Evolutionary conservation across 2,329 filamentous ascomycete species (phyloP).

Genomic region (Calonectria ilicicola): DNA sequence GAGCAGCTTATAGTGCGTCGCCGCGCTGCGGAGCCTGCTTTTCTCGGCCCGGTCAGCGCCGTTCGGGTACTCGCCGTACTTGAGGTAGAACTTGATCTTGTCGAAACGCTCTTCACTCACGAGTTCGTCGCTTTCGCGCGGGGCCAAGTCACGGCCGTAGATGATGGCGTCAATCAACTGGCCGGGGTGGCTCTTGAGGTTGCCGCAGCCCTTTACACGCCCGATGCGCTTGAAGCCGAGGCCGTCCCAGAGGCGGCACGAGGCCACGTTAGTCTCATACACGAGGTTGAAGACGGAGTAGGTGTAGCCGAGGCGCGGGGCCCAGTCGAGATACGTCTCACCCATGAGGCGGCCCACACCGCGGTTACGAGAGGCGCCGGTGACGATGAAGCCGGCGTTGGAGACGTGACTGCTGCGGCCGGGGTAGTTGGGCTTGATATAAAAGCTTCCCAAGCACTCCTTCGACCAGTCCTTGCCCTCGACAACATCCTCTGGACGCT

Average conservation of each 20-base stretch:
- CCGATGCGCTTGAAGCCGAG: conserved; percentile 94
- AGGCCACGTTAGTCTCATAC: conserved; percentile 93
- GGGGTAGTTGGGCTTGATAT: conserved; percentile 94
- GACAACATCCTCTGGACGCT: conserved; percentile 68
- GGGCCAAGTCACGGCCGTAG: conserved; percentile 74
- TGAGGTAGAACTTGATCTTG: conserved; percentile 98
- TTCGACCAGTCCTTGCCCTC: conserved; percentile 80
- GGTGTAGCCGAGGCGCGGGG: conserved; percentile 84
- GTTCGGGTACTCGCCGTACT: conserved; percentile 91
- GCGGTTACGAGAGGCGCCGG: conserved; percentile 77
- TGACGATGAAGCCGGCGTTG: conserved; percentile 85
- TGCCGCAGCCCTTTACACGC: conserved; percentile 79
- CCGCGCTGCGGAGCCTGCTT: conserved; percentile 90
- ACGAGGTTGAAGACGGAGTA: conserved; percentile 96
- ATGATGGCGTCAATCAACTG: conserved; percentile 82
- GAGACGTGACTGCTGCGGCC: conserved; percentile 91
- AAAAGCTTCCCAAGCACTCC: conserved; percentile 89
- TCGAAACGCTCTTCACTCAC: conserved; percentile 97
- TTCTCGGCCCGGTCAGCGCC: conserved; percentile 96
- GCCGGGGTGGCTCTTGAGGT: conserved; percentile 75
- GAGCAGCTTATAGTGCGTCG: conserved; percentile 92
- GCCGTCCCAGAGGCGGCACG: conserved; percentile 91
- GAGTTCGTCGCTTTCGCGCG: conserved; percentile 78
- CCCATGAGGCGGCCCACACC: conserved; percentile 83
- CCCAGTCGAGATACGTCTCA: conserved; percentile 82